Evolutionary conservation across 768 basidiomycete species (phyloP), one percentile per base, ranked within the genome.

Genomic region (Naganishia randhawae): DNA sequence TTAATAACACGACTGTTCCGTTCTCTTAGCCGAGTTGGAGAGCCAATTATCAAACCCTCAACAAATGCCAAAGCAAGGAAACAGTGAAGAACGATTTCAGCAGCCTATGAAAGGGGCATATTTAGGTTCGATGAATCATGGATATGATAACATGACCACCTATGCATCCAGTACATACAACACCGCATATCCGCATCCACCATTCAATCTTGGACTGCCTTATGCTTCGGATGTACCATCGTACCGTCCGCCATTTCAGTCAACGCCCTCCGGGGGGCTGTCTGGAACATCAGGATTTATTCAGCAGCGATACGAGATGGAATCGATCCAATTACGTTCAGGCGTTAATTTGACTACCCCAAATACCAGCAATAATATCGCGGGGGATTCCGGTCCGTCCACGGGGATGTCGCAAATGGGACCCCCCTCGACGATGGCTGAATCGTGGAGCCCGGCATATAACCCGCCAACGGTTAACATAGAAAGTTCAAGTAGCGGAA

Each of bases 171-270:
- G 57, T n/a, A 22, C 33, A 9, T 42, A 41, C 57, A 39, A 61
- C 39, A 61, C 57, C 17, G 57, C 57, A 5, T 61, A 61, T 19
- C 37, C 57, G 7, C 57, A 61, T 61, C 57, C 57, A 25, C 57
- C 57, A 25, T 61, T 61, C 57, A 61, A 61, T 22, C 16, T 61
- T 14, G 57, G 57, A 39, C 39, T 25, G 13, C 37, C 57, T 13
- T n/a, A 39, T 25, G 14, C 19, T 2, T 3, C 25, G 3, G 57
- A 61, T 5, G 22, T 19, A 41, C 57, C 39, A 25, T 9, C 10
- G 6, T 61, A 61, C 39, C 57, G 57, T 5, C 54, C 33, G 45
- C n/a, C 45, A 11, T 48, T 48, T 22, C 45, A 48, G 45, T 48
- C 45, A 48, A 48, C 45, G 22, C n/a, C 33, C 19, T 35, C 57